Evolutionary conservation across 306 rosid species (phyloP).

Genomic region (Corylus americana): DNA sequence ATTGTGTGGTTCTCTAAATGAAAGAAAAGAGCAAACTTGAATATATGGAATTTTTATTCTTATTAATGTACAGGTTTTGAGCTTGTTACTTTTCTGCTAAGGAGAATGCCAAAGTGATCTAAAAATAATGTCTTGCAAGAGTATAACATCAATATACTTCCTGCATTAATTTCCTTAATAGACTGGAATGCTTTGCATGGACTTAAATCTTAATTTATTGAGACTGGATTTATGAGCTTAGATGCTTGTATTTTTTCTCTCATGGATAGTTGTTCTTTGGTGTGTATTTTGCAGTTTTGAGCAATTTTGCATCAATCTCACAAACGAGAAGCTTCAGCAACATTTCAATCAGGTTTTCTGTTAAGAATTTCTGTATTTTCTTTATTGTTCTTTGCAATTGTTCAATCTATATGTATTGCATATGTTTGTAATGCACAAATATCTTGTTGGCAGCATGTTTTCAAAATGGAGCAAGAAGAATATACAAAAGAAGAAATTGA

Average conservation of each 20-base stretch:
- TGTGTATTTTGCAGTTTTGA: conserved; percentile 72
- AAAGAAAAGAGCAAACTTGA: background rate
- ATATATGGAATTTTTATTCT: background rate
- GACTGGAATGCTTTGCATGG: background rate
- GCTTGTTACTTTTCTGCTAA: background rate
- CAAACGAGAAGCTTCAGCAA: conserved; percentile 99
- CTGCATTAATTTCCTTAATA: background rate
- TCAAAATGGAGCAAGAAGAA: conserved; percentile 99
- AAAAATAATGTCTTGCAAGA: background rate
- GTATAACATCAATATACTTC: background rate
- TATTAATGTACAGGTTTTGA: background rate
- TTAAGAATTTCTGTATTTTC: conserved; percentile 25
- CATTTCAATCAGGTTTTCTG: conserved; percentile 92
- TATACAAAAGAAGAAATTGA: conserved; percentile 96
- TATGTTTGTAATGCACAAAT: conserved; percentile 30
- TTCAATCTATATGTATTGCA: conserved; percentile 15
- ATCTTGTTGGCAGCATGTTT: conserved; percentile 79
- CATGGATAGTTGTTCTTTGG: conserved; percentile 9
- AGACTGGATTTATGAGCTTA: background rate
- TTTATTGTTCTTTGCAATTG: conserved; percentile 23
- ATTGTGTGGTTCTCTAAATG: background rate
- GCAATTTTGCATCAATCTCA: conserved; percentile 97
- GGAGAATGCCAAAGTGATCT: background rate
- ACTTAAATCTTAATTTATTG: background rate
- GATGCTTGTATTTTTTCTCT: conserved; percentile 15